Conservation (phyloP, 2,329 filamentous ascomycete species). For the Parascedosporium putredinis region DNA sequence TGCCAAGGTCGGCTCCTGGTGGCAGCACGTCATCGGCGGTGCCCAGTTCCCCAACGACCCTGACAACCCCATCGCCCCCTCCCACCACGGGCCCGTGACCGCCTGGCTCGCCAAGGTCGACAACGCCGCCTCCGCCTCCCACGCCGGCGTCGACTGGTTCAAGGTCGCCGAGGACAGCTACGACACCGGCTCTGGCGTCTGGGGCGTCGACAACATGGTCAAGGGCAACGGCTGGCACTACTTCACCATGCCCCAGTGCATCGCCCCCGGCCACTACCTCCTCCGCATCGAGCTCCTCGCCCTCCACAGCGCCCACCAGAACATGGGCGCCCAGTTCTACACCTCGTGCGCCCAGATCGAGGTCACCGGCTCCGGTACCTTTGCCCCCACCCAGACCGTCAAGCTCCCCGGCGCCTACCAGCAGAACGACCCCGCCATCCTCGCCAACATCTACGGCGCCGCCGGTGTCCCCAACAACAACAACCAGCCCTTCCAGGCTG, state of each 20-base stretch:
- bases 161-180: slow-evolving; percentile 43
- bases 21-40: slow-evolving; percentile 44
- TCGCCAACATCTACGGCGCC: slow-evolving; percentile 35
- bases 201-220: slow-evolving; percentile 38
- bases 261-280: slow-evolving; percentile 44
- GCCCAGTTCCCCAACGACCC: slow-evolving; percentile 36
- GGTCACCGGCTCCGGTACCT: slow-evolving; percentile 40
- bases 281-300: slow-evolving; percentile 41
- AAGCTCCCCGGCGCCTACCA: slow-evolving; percentile 35
- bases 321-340: slow-evolving; percentile 42
- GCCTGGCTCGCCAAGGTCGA: slow-evolving; percentile 43
- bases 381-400: slow-evolving; percentile 33
- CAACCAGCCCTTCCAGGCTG: slow-evolving; percentile 24
- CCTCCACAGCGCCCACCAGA: slow-evolving; percentile 32
- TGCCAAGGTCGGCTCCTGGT: slow-evolving; percentile 40
- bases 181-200: slow-evolving; percentile 29
- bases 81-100: slow-evolving; percentile 44
- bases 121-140: slow-evolving; percentile 33
- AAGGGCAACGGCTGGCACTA: slow-evolving; percentile 32
- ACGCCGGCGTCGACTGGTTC: slow-evolving; percentile 37
- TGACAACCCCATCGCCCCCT: slow-evolving; percentile 42
- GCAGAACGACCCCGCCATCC: slow-evolving; percentile 31
- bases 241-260: slow-evolving; percentile 38
- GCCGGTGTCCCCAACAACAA: slow-evolving; percentile 29
- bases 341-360: slow-evolving; percentile 47